phyloP scores from a whole-genome alignment of 2,329 filamentous ascomycete genomes.

The Neonectria sp. region DNA sequence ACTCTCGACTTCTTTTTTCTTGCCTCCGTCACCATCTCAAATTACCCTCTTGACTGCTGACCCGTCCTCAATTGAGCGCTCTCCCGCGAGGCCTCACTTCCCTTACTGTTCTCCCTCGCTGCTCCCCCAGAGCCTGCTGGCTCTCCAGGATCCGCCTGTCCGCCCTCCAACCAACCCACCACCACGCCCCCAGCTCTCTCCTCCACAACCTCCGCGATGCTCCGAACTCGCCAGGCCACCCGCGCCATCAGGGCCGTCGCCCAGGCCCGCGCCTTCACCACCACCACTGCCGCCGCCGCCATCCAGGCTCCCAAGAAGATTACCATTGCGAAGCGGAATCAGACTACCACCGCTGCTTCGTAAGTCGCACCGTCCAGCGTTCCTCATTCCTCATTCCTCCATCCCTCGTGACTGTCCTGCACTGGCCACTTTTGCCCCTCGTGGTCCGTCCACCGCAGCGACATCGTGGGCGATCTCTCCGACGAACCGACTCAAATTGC shows the following conservation, averaged over 20 bases:
- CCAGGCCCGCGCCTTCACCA: slow-evolving; percentile 59
- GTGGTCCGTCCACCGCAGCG: slow-evolving; percentile 17
- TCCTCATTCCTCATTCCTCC: slow-evolving; percentile 13
- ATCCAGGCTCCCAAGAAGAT: slow-evolving; percentile 58
- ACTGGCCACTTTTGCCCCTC: slow-evolving; percentile 32
- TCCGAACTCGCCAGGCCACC: slow-evolving; percentile 37
- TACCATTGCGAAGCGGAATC: slow-evolving; percentile 60
- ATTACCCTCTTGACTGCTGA: slow-evolving; percentile 14
- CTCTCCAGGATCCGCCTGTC: slow-evolving; percentile 29
- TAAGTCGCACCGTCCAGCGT: slow-evolving; percentile 58
- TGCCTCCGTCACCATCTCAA: slow-evolving; percentile 29
- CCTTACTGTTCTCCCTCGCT: slow-evolving; percentile 20
- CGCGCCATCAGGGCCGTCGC: slow-evolving; percentile 63
- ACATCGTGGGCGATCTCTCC: slow-evolving; percentile 1
- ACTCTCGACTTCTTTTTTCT: slow-evolving; percentile 25
- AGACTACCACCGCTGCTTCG: slow-evolving; percentile 64
- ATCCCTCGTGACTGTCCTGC: slow-evolving; percentile 8
- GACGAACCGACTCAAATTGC: slow-evolving; percentile 17
- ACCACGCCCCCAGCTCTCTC: slow-evolving; percentile 28
- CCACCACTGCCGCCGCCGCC: slow-evolving; percentile 52
- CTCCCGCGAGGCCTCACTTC: slow-evolving; percentile 15
- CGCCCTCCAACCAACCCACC: slow-evolving; percentile 15
- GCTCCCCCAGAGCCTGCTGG: slow-evolving; percentile 26
- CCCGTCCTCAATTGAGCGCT: slow-evolving; percentile 38
- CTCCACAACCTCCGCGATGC: slow-evolving; percentile 36